Percentiles rank a stretch among this genome's conserved stretches.
phyloP scores from a whole-genome alignment of 768 basidiomycete genomes.

The Dioszegia aurantiaca region DNA sequence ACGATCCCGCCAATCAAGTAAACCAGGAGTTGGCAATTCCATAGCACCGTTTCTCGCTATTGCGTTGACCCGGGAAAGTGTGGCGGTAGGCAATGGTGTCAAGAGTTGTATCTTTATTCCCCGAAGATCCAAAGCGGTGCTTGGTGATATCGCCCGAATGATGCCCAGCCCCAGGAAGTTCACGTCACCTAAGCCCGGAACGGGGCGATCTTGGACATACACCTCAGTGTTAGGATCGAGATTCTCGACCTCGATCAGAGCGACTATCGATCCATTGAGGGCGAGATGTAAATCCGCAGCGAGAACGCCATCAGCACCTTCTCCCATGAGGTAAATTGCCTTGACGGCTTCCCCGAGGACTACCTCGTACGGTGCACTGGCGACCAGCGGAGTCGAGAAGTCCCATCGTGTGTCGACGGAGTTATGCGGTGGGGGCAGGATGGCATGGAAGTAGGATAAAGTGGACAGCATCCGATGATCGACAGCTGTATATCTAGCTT shows the following conservation, averaged over 20 bases:
- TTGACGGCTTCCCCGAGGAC: slow-evolving; percentile 61
- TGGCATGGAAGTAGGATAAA: slow-evolving; percentile 73
- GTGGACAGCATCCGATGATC: slow-evolving; percentile 70
- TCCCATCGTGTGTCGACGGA: slow-evolving; percentile 62
- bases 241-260: slow-evolving; percentile 61
- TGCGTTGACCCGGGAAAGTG: slow-evolving; percentile 52
- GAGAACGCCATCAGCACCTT: slow-evolving; percentile 76
- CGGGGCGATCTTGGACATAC: slow-evolving; percentile 61
- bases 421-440: slow-evolving; percentile 36
- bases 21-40: slow-evolving; percentile 80
- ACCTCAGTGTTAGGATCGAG: slow-evolving; percentile 35
- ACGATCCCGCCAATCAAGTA: slow-evolving; percentile 65
- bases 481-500: slow-evolving; percentile 59
- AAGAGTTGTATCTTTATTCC: slow-evolving; percentile 63
- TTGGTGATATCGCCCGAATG: slow-evolving; percentile 58
- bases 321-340: slow-evolving; percentile 65
- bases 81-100: slow-evolving; percentile 64
- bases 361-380: slow-evolving; percentile 70
- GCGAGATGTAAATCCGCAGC: slow-evolving; percentile 66
- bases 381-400: slow-evolving; percentile 65
- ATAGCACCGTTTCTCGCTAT: slow-evolving; percentile 78
- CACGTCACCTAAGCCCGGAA: slow-evolving; percentile 63
- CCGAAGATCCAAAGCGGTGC: slow-evolving; percentile 16
- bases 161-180: slow-evolving; percentile 73
- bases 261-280: slow-evolving; percentile 77